Percentiles rank a stretch among this genome's conserved stretches.
Conservation (phyloP, 2,329 filamentous ascomycete species). For the Trichoderma sp. region DNA sequence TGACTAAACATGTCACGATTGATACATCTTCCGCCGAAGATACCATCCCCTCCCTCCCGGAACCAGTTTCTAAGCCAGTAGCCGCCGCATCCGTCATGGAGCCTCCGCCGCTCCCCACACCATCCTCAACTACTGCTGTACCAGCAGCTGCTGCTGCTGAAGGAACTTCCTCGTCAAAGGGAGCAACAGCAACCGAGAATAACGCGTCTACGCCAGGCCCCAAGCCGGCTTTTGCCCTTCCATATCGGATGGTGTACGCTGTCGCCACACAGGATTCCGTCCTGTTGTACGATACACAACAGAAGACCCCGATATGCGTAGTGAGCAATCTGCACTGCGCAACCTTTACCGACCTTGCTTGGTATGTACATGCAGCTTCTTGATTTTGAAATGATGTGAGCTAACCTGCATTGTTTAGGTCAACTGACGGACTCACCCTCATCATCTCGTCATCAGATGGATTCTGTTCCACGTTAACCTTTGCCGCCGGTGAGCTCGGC, state of each 20-base stretch:
- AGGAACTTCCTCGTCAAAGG: conserved; percentile 45
- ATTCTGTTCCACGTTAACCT: conserved; percentile 90
- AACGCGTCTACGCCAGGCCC: conserved; percentile 54
- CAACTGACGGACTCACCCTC: conserved; percentile 55
- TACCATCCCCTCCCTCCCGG: conserved; percentile 76
- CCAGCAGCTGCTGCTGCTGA: conserved; percentile 36
- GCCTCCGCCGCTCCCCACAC: conserved; percentile 65
- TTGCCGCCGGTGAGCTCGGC: conserved; percentile 79
- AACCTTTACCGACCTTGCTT: conserved; percentile 93
- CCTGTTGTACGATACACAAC: conserved; percentile 93
- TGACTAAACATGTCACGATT: conserved; percentile 87
- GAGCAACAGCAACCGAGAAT: conserved; percentile 44
- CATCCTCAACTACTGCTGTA: conserved; percentile 33
- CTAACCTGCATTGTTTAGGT: no score
- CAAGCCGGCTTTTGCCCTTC: conserved; percentile 73
- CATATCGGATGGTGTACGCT: conserved; percentile 93
- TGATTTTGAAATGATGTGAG: no score
- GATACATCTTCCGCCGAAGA: conserved; percentile 89
- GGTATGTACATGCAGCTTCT: conserved; percentile 57
- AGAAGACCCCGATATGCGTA: conserved; percentile 86
- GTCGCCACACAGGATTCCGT: conserved; percentile 97
- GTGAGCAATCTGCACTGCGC: conserved; percentile 97
- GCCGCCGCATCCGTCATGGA: conserved; percentile 69
- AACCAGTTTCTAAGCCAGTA: conserved; percentile 67
- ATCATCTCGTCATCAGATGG: conserved; percentile 98